Conservation (phyloP, 495 filamentous ascomycete species). For the Penicillium canariense region DNA sequence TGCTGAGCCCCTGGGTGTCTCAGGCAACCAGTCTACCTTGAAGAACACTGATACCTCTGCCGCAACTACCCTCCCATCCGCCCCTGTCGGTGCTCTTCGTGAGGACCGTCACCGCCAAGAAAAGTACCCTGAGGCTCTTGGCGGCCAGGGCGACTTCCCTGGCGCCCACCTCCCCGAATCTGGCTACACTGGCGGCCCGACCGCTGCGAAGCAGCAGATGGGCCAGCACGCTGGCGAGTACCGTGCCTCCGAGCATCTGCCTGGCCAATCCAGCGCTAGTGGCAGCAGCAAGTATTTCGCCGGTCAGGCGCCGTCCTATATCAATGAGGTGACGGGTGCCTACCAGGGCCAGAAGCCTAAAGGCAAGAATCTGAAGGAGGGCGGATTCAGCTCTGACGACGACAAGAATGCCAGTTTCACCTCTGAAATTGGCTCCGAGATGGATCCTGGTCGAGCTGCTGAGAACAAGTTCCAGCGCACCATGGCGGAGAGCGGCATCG, state of each 20-base stretch:
- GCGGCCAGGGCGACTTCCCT: conserved; percentile 49
- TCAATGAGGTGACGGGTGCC: conserved; percentile 33
- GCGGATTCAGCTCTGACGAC: conserved; percentile 47
- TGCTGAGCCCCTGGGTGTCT: conserved; percentile 47
- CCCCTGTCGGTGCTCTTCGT: conserved; percentile 45
- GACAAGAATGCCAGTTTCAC: conserved; percentile 58
- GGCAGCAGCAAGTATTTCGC: conserved; percentile 31
- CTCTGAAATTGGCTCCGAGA: conserved; percentile 55
- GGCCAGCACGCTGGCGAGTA: conserved; percentile 28
- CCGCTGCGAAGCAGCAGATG: conserved; percentile 37
- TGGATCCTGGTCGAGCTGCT: conserved; percentile 61
- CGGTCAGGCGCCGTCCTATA: conserved; percentile 46
- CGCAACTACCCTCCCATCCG: conserved; percentile 50
- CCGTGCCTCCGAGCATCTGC: conserved; percentile 7
- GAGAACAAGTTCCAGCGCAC: conserved; percentile 46
- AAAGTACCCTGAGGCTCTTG: conserved; percentile 48
- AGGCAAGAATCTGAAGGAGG: conserved; percentile 55
- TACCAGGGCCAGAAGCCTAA: conserved; percentile 48
- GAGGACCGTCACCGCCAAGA: conserved; percentile 44
- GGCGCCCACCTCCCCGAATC: conserved; percentile 41
- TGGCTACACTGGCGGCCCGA: conserved; percentile 46
- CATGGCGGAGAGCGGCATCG: conserved; percentile 38
- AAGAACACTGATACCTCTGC: conserved; percentile 56
- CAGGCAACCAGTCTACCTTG: conserved; percentile 49
- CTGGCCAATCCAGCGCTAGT: conserved; percentile 23